phyloP scores from a whole-genome alignment of 176 grass and related monocot species.

The Musa troglodytarum region DNA sequence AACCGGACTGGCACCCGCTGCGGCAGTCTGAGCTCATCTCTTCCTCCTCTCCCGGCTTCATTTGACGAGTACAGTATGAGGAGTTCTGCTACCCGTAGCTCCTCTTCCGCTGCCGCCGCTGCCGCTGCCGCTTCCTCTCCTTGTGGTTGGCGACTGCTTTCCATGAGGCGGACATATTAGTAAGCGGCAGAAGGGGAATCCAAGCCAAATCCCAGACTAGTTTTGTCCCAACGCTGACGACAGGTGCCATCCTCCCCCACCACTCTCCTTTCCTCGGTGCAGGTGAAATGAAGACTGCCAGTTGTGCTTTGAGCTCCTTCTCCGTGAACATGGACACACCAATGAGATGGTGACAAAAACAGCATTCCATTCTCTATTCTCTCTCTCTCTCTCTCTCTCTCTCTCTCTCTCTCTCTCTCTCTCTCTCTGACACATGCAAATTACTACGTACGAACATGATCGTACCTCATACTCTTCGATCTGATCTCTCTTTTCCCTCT shows the following conservation, averaged over 20 bases:
- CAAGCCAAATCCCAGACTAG: slow-evolving; percentile 10
- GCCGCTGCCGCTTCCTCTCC: too few relatives aligned
- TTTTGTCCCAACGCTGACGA: slow-evolving; percentile 15
- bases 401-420: not conserved
- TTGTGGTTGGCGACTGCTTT: too few relatives aligned
- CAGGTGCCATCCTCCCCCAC: not conserved
- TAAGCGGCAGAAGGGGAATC: not conserved
- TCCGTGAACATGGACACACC: not conserved
- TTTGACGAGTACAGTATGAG: not conserved
- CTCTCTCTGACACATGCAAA: not conserved
- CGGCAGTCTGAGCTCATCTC: slow-evolving; percentile 62
- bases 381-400: not conserved
- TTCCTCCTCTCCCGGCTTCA: slow-evolving; percentile 35
- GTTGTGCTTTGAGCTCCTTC: slow-evolving; percentile 2
- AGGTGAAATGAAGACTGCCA: slow-evolving; percentile 24
- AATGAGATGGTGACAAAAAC: not conserved
- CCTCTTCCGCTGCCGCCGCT: too few relatives aligned
- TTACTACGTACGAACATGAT: not conserved
- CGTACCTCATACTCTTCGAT: not conserved
- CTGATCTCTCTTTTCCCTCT: too few relatives aligned
- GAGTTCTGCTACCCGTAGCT: too few relatives aligned
- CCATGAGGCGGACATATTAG: not conserved
- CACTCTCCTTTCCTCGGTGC: slow-evolving; percentile 5
- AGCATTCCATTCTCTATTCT: not conserved
- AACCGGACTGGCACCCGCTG: slow-evolving; percentile 92